A percentile compares a stretch with the other conserved stretches of the same genome.
phyloP scores from a whole-genome alignment of 2,329 filamentous ascomycete species.

The Xylaria arbuscula region DNA sequence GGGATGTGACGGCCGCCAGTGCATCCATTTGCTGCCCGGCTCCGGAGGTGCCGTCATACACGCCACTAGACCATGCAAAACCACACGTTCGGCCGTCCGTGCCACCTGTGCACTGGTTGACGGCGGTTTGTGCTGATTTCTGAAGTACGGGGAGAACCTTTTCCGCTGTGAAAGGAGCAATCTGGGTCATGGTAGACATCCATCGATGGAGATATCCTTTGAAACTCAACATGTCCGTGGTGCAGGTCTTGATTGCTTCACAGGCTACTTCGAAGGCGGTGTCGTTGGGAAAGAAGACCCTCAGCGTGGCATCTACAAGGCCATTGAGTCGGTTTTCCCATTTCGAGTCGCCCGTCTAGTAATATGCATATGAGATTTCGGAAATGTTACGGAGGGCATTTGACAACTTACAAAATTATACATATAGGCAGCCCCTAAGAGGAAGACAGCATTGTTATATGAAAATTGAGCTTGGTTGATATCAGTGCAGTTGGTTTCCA shows the following conservation, averaged over 20 bases:
- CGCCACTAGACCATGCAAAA: constrained; percentile 58
- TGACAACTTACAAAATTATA: constrained; percentile 55
- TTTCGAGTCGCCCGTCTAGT: constrained; percentile 51
- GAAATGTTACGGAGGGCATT: background rate
- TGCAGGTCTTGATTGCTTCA: constrained; percentile 62
- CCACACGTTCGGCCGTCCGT: constrained; percentile 59
- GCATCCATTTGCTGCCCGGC: constrained; percentile 71
- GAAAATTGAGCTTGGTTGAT: constrained; percentile 65
- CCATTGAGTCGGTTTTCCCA: constrained; percentile 62
- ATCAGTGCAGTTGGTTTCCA: constrained; percentile 58
- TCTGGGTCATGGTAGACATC: constrained; percentile 56
- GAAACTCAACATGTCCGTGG: constrained; percentile 68
- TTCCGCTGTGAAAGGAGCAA: constrained; percentile 54
- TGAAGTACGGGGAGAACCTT: constrained; percentile 53
- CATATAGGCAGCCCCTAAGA: constrained; percentile 58
- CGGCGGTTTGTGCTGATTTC: constrained; percentile 55
- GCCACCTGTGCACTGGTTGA: constrained; percentile 51
- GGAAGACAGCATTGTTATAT: constrained; percentile 63
- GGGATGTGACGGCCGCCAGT: constrained; percentile 65
- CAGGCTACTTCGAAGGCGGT: constrained; percentile 67
- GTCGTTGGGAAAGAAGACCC: constrained; percentile 61
- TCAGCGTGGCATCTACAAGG: constrained; percentile 58
- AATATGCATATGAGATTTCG: constrained; percentile 18
- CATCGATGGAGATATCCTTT: constrained; percentile 69
- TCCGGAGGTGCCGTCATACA: constrained; percentile 65